Evolutionary conservation across 83 land plant genomes (phyloP).

Genomic region (Picea mariana): DNA sequence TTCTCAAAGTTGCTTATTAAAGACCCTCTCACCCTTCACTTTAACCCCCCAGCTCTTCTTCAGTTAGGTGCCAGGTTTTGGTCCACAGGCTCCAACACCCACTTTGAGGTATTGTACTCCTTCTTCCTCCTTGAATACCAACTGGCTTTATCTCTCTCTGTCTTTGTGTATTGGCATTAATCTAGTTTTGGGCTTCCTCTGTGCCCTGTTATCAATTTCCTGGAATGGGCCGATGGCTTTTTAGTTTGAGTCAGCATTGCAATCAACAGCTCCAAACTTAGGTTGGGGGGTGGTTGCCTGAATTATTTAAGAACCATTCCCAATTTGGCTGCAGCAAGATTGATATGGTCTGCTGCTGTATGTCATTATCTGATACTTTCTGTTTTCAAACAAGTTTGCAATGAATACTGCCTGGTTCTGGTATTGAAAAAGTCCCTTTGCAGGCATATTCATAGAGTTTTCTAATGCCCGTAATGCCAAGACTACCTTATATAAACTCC

Average conservation of each 20-base stretch:
- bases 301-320: neutral
- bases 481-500: neutral
- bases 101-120: neutral
- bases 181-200: neutral
- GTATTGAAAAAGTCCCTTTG: neutral
- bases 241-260: slow-evolving; percentile 5
- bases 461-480: neutral
- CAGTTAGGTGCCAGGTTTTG: neutral
- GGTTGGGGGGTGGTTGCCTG: neutral
- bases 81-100: slow-evolving; percentile 11
- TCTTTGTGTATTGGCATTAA: neutral
- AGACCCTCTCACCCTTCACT: slow-evolving; percentile 15
- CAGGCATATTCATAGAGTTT: neutral
- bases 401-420: neutral
- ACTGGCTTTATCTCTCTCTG: neutral
- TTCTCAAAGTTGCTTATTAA: slow-evolving; percentile 17
- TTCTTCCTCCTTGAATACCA: neutral
- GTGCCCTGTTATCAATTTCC: neutral
- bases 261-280: neutral
- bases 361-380: neutral
- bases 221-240: neutral
- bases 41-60: slow-evolving; percentile 11
- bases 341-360: neutral
- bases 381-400: neutral
- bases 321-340: neutral